Base-by-base conservation (phyloP, 2,329 filamentous ascomycete species). In the Ilyonectria mors-panacis region DNA sequence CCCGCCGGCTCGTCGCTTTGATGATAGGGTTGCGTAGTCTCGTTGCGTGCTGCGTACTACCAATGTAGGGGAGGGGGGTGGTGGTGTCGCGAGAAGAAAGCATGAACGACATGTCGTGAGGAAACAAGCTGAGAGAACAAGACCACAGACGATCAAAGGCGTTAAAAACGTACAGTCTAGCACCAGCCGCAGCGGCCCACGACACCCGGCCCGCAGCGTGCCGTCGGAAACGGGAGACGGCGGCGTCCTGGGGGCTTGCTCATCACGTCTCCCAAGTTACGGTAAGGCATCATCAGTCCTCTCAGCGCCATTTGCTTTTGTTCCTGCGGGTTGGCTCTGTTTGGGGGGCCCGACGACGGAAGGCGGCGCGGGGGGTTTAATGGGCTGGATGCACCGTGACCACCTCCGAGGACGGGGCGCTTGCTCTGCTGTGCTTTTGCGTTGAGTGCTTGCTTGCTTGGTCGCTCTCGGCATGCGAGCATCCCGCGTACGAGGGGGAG, bases 41-140 rank as follows among this genome's bases (percentile, higher is more conserved):
- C 26, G 15, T 50, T 50, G 47, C 26, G 47, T 50, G 47, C 47
- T 50, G 13, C 37, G 37, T 39, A 39, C 37, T 39, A 39, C 37
- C 17, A 28, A 30, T 30, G 26, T 50, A 30, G 8, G 26, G 26
- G 47, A 28, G 13, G 5, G 21, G 7, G 26, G 21, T 15, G 47
- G 47, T 39, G 23, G 47, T 26, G 47, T 30, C 37, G 37, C 13
- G 37, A 39, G 17, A 39, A 39, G 37, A 23, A 17, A 28, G 17
- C 47, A 50, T n/a, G 47, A 30, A 45, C 47, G 23, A 13, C n/a
- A 39, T 50, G 30, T n/a, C 19, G 57, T 17, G 58, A 45, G 60
- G 19, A 26, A 63, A 63, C 60, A 57, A 51, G 53, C 50, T 39
- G 55, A 64, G 55, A 48, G 28, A 64, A 64, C 54, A 64, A 59